These are phyloP conservation scores for Sordariomycetes sp. DNA, from an alignment of 2,329 filamentous ascomycete genomes.

Conservation along the genomic window DNA sequence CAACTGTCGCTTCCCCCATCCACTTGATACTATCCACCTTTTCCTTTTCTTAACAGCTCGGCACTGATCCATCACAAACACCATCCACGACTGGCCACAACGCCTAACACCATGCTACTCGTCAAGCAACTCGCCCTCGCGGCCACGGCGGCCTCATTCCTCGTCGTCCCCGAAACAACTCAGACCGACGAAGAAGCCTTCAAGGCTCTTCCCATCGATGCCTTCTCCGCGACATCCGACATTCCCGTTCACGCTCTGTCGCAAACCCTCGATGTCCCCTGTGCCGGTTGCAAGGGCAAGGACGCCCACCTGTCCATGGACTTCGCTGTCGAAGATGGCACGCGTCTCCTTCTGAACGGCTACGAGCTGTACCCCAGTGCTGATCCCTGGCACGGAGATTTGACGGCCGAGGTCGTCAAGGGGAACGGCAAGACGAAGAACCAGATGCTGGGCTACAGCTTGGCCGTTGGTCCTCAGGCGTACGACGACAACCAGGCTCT, in stretches of 20 bases:
- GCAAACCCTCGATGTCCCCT: slow-evolving; percentile 39
- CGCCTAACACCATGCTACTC: too few relatives aligned
- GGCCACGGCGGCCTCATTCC: slow-evolving; percentile 32
- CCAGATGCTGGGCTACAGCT: slow-evolving; percentile 38
- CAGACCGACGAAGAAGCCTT: slow-evolving; percentile 31
- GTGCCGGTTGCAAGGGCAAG: slow-evolving; percentile 41
- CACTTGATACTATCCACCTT: too few relatives aligned
- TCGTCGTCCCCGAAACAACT: slow-evolving; percentile 42
- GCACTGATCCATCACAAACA: too few relatives aligned
- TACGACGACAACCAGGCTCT: slow-evolving; percentile 41
- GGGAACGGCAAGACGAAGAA: slow-evolving; percentile 24
- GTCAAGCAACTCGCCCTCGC: too few relatives aligned
- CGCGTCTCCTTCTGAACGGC: slow-evolving; percentile 48
- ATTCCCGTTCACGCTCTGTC: slow-evolving; percentile 21
- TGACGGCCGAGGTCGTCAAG: slow-evolving; percentile 36
- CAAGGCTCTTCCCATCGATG: slow-evolving; percentile 26
- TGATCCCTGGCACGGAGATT: slow-evolving; percentile 31
- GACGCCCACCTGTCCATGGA: slow-evolving; percentile 40
- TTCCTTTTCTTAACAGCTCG: too few relatives aligned
- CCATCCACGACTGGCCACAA: too few relatives aligned
- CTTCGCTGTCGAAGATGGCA: slow-evolving; percentile 39
- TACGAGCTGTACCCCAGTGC: slow-evolving; percentile 49
- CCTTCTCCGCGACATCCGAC: slow-evolving; percentile 25
- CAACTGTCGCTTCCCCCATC: too few relatives aligned
- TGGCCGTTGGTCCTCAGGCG: slow-evolving; percentile 31